Evolutionary conservation across 2,329 filamentous ascomycete species (phyloP).

Genomic region (Aspergillus sp.): DNA sequence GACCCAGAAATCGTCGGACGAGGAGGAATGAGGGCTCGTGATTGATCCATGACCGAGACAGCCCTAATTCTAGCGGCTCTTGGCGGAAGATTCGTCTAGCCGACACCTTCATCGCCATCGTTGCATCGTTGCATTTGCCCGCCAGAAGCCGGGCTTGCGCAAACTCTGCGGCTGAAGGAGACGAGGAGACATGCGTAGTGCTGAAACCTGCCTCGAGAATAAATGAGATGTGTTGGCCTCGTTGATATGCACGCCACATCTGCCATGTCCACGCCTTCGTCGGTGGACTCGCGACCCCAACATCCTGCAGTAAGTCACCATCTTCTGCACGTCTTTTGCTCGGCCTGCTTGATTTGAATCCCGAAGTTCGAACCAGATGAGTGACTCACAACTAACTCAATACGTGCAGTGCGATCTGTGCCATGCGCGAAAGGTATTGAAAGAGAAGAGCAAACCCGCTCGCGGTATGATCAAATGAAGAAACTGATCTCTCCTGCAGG

Average conservation of each 20-base stretch:
- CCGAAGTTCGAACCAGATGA: neutral
- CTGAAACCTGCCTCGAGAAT: neutral
- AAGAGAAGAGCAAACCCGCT: neutral
- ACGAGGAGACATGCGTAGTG: neutral
- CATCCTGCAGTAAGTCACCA: neutral
- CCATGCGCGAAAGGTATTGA: constrained; percentile 20
- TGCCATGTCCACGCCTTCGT: neutral
- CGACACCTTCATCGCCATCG: neutral
- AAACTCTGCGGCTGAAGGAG: neutral
- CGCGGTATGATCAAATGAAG: neutral
- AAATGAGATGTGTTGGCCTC: neutral
- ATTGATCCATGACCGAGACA: neutral
- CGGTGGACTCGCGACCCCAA: neutral
- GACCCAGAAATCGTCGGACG: too few species aligned
- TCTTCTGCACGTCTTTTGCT: neutral
- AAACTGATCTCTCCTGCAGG: constrained; percentile 9
- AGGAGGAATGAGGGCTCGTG: neutral
- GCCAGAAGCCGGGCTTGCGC: neutral
- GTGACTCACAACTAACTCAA: neutral
- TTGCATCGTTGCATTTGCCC: neutral
- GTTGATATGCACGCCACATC: neutral
- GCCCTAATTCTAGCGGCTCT: neutral
- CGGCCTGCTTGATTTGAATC: too few species aligned
- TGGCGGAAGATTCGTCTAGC: neutral
- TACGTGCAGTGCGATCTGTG: constrained; percentile 18